Percentiles rank a stretch among this genome's conserved stretches.
Conservation (phyloP, 1,284 basidiomycete species). For the Polyporus tsugae region DNA sequence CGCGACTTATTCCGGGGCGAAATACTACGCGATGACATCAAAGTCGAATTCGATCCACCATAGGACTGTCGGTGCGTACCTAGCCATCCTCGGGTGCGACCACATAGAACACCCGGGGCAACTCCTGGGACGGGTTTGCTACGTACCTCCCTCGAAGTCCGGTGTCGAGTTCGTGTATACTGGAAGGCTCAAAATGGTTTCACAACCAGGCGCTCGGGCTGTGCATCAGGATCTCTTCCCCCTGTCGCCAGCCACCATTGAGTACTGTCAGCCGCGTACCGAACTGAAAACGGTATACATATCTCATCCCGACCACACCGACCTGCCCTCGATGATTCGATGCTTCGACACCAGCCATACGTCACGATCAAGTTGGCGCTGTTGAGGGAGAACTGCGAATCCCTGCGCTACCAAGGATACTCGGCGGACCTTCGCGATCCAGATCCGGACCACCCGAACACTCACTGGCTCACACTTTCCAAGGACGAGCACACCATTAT, state of each 20-base stretch:
- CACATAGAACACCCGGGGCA: not conserved
- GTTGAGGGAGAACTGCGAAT: too few species aligned
- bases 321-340: not conserved
- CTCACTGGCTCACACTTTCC: not conserved
- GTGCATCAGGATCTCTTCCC: not conserved
- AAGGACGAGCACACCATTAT: not conserved
- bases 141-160: not conserved
- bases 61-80: not conserved
- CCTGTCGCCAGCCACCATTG: not conserved
- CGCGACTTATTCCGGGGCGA: not conserved
- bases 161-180: not conserved
- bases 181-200: not conserved
- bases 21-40: too few species aligned
- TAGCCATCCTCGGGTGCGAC: not conserved
- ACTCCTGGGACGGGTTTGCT: not conserved
- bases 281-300: not conserved
- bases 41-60: not conserved
- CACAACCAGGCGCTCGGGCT: not conserved
- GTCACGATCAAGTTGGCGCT: not conserved
- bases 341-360: not conserved
- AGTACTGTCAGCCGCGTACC: too few species aligned
- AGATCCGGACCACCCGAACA: not conserved
- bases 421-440: not conserved
- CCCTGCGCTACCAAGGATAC: conserved; percentile 5
- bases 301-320: not conserved